Conservation (phyloP, 331 rosid species). For the Dryas integrifolia region DNA sequence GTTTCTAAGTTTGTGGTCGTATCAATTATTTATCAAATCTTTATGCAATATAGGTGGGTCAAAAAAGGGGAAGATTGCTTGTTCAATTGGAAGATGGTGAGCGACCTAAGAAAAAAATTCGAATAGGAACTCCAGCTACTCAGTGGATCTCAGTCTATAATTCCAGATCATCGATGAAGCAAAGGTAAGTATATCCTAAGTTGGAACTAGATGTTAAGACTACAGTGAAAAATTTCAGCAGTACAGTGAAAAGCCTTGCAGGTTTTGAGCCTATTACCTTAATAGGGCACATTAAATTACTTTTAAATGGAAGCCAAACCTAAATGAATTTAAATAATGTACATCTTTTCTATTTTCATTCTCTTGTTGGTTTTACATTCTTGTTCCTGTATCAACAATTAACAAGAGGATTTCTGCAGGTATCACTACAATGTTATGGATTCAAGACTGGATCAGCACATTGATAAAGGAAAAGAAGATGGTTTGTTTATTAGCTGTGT, state of each 20-base stretch:
- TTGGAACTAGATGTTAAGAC: background rate
- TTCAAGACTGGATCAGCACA: slow-evolving; percentile 39
- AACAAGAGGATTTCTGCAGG: slow-evolving; percentile 24
- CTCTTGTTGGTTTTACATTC: slow-evolving; percentile 6
- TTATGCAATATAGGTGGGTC: slow-evolving; percentile 32
- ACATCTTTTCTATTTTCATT: background rate
- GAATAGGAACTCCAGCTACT: slow-evolving; percentile 35
- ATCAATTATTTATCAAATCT: background rate
- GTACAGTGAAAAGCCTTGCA: background rate
- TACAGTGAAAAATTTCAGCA: background rate
- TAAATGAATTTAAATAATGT: background rate
- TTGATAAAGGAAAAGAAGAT: slow-evolving; percentile 46
- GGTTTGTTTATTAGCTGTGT: slow-evolving; percentile 42
- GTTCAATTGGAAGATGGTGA: slow-evolving; percentile 27
- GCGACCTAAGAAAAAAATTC: slow-evolving; percentile 34
- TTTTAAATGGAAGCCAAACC: background rate
- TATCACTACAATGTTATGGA: slow-evolving; percentile 48
- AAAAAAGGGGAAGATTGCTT: slow-evolving; percentile 33
- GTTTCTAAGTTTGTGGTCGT: background rate
- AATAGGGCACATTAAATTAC: background rate
- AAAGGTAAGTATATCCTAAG: slow-evolving; percentile 23
- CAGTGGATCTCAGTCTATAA: slow-evolving; percentile 44
- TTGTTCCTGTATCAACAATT: slow-evolving; percentile 8
- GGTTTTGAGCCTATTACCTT: background rate
- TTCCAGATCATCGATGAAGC: slow-evolving; percentile 38